Evolutionary conservation across 257 asterid species (phyloP), one percentile per base, ranked within the genome.

Genomic region (Lycium ferocissimum): DNA sequence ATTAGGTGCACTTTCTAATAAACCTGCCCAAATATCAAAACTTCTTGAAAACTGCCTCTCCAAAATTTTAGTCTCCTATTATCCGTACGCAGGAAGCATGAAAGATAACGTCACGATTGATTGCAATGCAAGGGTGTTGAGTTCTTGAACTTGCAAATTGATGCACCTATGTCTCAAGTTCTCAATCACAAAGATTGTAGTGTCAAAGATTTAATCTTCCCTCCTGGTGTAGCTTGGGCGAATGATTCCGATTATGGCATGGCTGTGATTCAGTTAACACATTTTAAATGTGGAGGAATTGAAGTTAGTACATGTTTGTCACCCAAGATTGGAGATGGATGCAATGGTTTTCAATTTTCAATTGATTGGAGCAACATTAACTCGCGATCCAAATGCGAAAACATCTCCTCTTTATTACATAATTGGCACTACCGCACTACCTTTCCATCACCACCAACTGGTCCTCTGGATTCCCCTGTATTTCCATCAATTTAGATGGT

Each of bases 121-220:
- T 49, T 75, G 61, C 11, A 75, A 75, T 6, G 81, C 61, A 49
- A 75, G 7, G 81, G 81, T 12, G 61, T 75, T 49, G 61, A 75
- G 81, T 75, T 75, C 61, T 75, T 75, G 81, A 73, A 75, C 49
- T 13, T 49, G 12, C 81, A 75, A 5, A 49, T 75, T 49, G 59
- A 75, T 75, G 61, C 81, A 75, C 81, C 81, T 11, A 75, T 75
- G 61, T 75, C 81, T 47, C 20, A 49, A 49, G 43, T 75, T 22
- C 81, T 75, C 57, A 75, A 75, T 20, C 43, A 75, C 43, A 2
- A 47, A 47, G 81, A 75, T 75, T 75, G 61, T 22, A 0, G 13
- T 22, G 81, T 75, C 20, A 75, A 75, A 75, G 81, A 75, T 49
- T 11, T 49, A 1, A 75, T 75, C 37, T 75, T 75, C 10, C 81